These are phyloP conservation scores for Monosporascus sp. DNA, from an alignment of 2,329 filamentous ascomycete genomes.

Conservation along the genomic window DNA sequence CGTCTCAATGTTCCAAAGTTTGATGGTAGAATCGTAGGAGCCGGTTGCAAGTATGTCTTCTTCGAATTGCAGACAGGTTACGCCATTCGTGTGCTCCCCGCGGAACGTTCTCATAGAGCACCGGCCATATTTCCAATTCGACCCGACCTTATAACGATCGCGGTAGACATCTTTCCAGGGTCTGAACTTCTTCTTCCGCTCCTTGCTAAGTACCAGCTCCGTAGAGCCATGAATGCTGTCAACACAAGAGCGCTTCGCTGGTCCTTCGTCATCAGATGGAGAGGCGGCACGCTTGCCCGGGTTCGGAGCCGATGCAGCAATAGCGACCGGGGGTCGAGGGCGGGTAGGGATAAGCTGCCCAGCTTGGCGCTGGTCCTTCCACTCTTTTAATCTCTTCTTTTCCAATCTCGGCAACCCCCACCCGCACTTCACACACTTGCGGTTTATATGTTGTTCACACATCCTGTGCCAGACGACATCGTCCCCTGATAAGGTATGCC, in stretches of 20 bases:
- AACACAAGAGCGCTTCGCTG: constrained; percentile 31
- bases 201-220: constrained; percentile 14
- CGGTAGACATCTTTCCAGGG: constrained; percentile 98
- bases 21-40: constrained; percentile 91
- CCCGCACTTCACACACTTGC: constrained; percentile 85
- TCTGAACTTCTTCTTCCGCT: constrained; percentile 47
- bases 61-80: constrained; percentile 65
- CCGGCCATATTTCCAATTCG: constrained; percentile 94
- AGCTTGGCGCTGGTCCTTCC: constrained; percentile 74
- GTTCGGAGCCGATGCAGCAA: constrained; percentile 7
- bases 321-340: constrained; percentile 5
- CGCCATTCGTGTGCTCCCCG: constrained; percentile 76
- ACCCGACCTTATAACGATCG: constrained; percentile 90
- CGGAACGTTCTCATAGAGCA: constrained; percentile 80
- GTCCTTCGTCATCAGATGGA: constrained; percentile 17
- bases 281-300: constrained; percentile 30
- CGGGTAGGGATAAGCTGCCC: constrained; percentile 36
- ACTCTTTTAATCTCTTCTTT: constrained; percentile 77
- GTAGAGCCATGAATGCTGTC: constrained; percentile 15
- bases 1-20: constrained; percentile 92
- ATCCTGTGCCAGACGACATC: constrained; percentile 97
- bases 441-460: constrained; percentile 85
- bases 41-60: constrained; percentile 89
- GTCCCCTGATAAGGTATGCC: constrained; percentile 88
- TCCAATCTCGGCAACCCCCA: constrained; percentile 91